Evolutionary conservation across 345 rosid species (phyloP).

Genomic region (Cardamine resedifolia): DNA sequence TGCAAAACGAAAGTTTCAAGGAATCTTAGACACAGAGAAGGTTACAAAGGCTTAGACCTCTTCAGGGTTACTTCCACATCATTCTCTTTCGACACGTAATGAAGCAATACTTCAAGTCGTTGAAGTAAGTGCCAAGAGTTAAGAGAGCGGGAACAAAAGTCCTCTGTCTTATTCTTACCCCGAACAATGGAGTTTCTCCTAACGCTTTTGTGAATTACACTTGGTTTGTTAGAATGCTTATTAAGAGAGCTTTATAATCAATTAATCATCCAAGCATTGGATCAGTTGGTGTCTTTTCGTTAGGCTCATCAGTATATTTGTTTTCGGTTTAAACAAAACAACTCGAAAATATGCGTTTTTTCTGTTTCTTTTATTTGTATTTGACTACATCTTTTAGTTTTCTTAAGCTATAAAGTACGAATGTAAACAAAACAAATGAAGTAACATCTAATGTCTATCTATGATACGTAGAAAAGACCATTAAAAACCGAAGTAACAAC

Average conservation of each 20-base stretch:
- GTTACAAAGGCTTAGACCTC: background rate
- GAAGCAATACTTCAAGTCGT: background rate
- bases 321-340: background rate
- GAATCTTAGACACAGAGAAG: background rate
- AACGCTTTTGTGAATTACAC: background rate
- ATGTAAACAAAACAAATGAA: background rate
- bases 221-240: background rate
- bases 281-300: background rate
- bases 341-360: background rate
- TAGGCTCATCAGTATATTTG: background rate
- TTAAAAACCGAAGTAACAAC: no score
- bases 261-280: background rate
- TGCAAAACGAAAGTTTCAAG: background rate
- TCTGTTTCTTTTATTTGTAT: background rate
- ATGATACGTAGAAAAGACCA: background rate
- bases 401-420: background rate
- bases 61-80: background rate
- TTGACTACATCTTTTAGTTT: background rate
- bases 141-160: background rate
- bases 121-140: background rate
- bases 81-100: background rate
- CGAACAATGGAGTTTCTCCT: background rate
- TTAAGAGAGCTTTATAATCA: background rate
- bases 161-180: background rate
- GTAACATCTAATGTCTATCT: background rate